A percentile compares a stretch with the other conserved stretches of the same genome.
Conservation (phyloP, 2,329 filamentous ascomycete genomes). For the Plectosphaerella sp. region DNA sequence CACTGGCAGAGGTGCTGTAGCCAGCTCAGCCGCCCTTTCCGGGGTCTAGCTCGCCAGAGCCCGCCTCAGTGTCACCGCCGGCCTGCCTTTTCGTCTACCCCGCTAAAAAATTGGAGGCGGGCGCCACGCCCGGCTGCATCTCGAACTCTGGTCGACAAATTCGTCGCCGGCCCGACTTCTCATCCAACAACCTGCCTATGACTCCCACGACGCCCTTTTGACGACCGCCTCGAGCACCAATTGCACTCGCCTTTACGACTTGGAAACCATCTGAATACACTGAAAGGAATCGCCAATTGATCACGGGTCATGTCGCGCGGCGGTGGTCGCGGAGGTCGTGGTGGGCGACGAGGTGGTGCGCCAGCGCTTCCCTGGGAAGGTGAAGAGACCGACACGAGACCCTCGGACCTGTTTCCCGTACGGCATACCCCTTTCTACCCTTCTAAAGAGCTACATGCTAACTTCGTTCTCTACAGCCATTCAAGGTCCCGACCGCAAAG, state of each 20-base stretch:
- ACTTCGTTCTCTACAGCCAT: conserved; percentile 31
- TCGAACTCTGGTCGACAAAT: not conserved
- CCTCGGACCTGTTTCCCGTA: conserved; percentile 57
- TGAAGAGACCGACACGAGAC: conserved; percentile 52
- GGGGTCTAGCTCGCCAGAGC: not conserved
- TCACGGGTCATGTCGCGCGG: conserved; percentile 43
- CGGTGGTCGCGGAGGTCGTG: conserved; percentile 45
- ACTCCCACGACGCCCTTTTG: not conserved
- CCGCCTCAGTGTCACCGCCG: not conserved
- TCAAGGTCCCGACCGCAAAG: conserved; percentile 41
- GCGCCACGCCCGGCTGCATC: not conserved
- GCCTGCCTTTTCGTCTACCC: not conserved
- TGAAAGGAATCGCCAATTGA: too few relatives aligned
- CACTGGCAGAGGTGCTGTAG: too few relatives aligned
- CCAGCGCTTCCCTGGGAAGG: conserved; percentile 49
- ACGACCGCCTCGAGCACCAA: not conserved
- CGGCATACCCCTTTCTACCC: not conserved
- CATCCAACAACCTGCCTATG: not conserved
- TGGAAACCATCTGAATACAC: not conserved
- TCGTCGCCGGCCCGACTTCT: not conserved
- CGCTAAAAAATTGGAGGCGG: conserved; percentile 3
- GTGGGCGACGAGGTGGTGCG: conserved; percentile 39
- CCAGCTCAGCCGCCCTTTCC: not conserved
- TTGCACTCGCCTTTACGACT: not conserved
- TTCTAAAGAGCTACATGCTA: not conserved